phyloP scores from a whole-genome alignment of 2,329 filamentous ascomycete species.

The Hymenoscyphus albidus region DNA sequence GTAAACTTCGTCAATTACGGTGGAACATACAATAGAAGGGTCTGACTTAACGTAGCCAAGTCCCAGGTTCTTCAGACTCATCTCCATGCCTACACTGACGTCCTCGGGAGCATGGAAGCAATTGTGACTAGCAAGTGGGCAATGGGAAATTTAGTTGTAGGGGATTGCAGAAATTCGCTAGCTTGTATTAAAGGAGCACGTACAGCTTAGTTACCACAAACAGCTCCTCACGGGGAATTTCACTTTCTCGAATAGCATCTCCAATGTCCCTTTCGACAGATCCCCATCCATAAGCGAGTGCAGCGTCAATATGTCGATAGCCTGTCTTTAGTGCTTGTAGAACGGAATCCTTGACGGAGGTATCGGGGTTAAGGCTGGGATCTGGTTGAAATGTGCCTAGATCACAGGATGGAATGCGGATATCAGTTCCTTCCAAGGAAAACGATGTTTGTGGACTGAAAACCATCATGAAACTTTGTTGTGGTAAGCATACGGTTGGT shows the following conservation, averaged over 20 bases:
- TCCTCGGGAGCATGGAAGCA: background rate
- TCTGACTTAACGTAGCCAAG: background rate
- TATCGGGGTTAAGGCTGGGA: too few relatives aligned
- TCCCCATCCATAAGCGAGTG: background rate
- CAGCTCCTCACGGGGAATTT: background rate
- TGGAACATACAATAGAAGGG: background rate
- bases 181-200: too few relatives aligned
- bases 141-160: background rate
- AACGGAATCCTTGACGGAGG: too few relatives aligned
- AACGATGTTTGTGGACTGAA: too few relatives aligned
- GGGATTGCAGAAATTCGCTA: background rate
- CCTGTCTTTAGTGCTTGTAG: too few relatives aligned
- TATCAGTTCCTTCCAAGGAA: too few relatives aligned
- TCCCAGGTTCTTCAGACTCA: background rate
- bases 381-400: too few relatives aligned
- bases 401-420: too few relatives aligned
- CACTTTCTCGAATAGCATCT: background rate
- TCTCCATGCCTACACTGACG: background rate
- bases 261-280: background rate
- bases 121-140: background rate
- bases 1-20: background rate
- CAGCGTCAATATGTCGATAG: background rate
- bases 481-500: too few relatives aligned
- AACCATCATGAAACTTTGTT: too few relatives aligned
- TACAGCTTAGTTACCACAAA: background rate